Base-by-base conservation (phyloP, 2,329 filamentous ascomycete genomes). In the Corynespora cassiicola region DNA sequence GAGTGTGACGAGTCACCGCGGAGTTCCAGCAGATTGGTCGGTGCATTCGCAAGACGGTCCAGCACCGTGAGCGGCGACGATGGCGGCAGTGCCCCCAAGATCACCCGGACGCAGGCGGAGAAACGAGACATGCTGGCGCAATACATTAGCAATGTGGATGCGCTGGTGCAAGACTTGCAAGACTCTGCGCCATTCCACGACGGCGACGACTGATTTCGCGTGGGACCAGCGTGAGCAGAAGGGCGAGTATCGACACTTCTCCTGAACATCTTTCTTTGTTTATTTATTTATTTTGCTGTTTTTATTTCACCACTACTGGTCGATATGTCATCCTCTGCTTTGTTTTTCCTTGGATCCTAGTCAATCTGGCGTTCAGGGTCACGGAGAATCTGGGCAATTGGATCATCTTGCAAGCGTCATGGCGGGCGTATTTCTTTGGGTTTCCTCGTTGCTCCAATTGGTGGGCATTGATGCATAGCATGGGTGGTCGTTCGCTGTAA, bases 151-250 rank as follows among this genome's bases (percentile, higher is more conserved):
- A 68, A 68, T 31, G 88, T 95, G 17, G 87, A 91, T 47, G 88
- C 91, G 54, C 76, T 95, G 43, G 88, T 95, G 36, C 84, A 87
- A 64, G 90, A 96, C 68, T 71, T 96, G 55, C 83, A 85, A 50
- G 88, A 88, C 64, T 87, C 83, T 52, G 85, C 86, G 30, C 86
- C 89, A 0, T 70, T 70, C 11, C 30, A 31, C 7, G 22, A 24
- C 11, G 19, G 22, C 20, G 25, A n/a, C 19, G 11, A 31, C 15
- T 15, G 16, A 25, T 6, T 8, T 19, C 21, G 10, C 20, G 25
- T 7, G 22, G 22, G 8, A 24, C 22, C 19, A 30, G 11, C 25
- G 26, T 36, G 30, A 40, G 30, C 25, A 19, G 15, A 15, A 31
- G 17, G 11, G n/a, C 19, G 32, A 29, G 12, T 31, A 33, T 12